phyloP scores from a whole-genome alignment of 2,329 filamentous ascomycete species.

The Paramyrothecium roridum region DNA sequence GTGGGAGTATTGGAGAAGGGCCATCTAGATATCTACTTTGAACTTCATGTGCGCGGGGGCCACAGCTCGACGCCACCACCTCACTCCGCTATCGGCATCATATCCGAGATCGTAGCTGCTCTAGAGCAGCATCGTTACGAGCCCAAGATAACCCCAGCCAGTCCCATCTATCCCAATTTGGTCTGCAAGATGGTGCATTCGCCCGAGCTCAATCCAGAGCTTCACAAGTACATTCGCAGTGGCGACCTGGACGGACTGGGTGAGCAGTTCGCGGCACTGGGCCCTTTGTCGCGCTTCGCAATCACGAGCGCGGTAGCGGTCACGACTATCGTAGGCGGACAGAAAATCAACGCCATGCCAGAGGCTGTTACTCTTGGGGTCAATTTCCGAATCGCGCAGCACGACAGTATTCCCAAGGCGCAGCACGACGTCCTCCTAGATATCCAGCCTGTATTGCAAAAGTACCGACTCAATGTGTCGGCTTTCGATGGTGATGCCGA shows the following conservation, averaged over 20 bases:
- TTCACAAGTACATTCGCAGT: conserved; percentile 26
- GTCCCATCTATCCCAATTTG: conserved; percentile 54
- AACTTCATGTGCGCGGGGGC: conserved; percentile 55
- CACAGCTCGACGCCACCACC: conserved; percentile 58
- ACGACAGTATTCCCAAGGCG: conserved; percentile 33
- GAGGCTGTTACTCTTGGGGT: conserved; percentile 55
- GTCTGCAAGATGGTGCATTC: conserved; percentile 57
- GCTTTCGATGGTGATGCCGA: conserved; percentile 28
- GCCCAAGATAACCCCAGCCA: conserved; percentile 40
- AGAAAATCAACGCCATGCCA: conserved; percentile 67
- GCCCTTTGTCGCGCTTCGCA: conserved; percentile 37
- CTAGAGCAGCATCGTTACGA: conserved; percentile 58
- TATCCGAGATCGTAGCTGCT: conserved; percentile 60
- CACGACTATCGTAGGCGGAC: conserved; percentile 58
- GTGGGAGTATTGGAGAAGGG: conserved; percentile 64
- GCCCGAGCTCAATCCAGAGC: conserved; percentile 39
- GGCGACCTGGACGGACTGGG: conserved; percentile 28
- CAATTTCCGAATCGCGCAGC: conserved; percentile 59
- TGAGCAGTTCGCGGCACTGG: conserved; percentile 14
- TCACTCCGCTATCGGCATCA: conserved; percentile 68
- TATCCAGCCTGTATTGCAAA: conserved; percentile 21
- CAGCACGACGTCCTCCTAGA: conserved; percentile 2
- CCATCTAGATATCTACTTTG: conserved; percentile 55
- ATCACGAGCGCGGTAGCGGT: conserved; percentile 61
- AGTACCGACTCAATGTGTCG: conserved; percentile 49